These are phyloP conservation scores for Candida tetrigidarum DNA, from an alignment of 1,139 yeast species.

Conservation along the genomic window DNA sequence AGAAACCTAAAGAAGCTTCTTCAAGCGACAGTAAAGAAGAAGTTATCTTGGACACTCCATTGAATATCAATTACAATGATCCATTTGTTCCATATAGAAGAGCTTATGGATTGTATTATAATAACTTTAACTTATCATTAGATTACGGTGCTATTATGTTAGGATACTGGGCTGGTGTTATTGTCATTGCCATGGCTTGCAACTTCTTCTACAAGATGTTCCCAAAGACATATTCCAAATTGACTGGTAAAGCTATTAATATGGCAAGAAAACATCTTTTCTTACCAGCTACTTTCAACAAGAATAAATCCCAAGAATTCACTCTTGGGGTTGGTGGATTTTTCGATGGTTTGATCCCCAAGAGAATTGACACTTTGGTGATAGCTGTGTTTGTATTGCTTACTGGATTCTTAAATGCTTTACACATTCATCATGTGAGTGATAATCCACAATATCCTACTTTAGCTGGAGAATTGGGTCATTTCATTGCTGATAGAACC, in stretches of 20 bases:
- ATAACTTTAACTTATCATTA: slow-evolving; percentile 33
- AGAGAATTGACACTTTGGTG: slow-evolving; percentile 31
- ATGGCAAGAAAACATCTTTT: slow-evolving; percentile 30
- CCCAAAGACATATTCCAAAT: slow-evolving; percentile 6
- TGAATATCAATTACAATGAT: slow-evolving; percentile 10
- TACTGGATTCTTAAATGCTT: slow-evolving; percentile 40
- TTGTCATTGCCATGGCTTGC: slow-evolving; percentile 40
- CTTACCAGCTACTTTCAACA: slow-evolving; percentile 33
- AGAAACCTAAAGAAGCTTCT: background rate
- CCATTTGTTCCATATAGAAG: slow-evolving; percentile 12
- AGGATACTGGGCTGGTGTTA: slow-evolving; percentile 52
- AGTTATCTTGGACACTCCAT: slow-evolving; percentile 10
- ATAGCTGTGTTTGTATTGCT: slow-evolving; percentile 46
- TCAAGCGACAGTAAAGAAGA: background rate
- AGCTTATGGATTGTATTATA: slow-evolving; percentile 13
- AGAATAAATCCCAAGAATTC: slow-evolving; percentile 23
- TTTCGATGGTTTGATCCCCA: slow-evolving; percentile 26
- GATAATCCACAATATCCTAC: slow-evolving; percentile 28
- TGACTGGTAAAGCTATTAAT: slow-evolving; percentile 15
- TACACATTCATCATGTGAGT: slow-evolving; percentile 22
- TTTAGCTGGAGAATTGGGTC: slow-evolving; percentile 18
- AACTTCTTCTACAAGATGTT: slow-evolving; percentile 42
- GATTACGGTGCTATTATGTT: slow-evolving; percentile 52
- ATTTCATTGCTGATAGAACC: slow-evolving; percentile 32
- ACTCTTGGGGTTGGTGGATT: slow-evolving; percentile 22